Percentiles rank a stretch among this genome's conserved stretches.
Conservation (phyloP, 2,329 filamentous ascomycete species). For the Trichoderma koningii region DNA sequence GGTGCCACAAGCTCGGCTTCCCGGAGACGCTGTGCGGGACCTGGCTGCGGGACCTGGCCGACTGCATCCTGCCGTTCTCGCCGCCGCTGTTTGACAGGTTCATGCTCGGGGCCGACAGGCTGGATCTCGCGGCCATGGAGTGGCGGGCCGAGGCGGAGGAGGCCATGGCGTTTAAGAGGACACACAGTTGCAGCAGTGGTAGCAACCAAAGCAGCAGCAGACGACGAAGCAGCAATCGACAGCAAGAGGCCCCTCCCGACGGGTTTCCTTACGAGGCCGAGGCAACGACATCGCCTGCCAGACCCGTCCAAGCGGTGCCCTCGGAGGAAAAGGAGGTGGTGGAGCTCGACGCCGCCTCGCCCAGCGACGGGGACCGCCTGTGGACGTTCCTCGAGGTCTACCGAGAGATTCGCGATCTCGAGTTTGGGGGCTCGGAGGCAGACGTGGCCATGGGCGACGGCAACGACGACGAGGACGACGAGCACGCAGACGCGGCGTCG, state of each 20-base stretch:
- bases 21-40: slow-evolving; percentile 24
- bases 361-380: slow-evolving; percentile 11
- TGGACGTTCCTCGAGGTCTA: slow-evolving; percentile 23
- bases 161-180: slow-evolving; percentile 13
- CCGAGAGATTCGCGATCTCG: slow-evolving; percentile 23
- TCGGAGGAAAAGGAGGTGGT: slow-evolving; percentile 11
- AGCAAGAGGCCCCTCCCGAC: not conserved
- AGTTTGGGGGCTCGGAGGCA: slow-evolving; percentile 1
- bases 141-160: slow-evolving; percentile 21
- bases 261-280: not conserved
- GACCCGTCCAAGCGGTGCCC: not conserved
- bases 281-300: not conserved
- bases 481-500: not conserved
- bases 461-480: too few species aligned
- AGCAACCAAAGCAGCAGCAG: not conserved
- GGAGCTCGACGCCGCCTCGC: slow-evolving; percentile 9
- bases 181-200: not conserved
- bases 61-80: slow-evolving; percentile 17
- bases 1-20: slow-evolving; percentile 21
- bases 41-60: slow-evolving; percentile 23
- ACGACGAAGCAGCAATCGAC: not conserved
- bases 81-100: slow-evolving; percentile 17
- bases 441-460: slow-evolving; percentile 10
- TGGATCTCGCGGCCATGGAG: slow-evolving; percentile 24
- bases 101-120: slow-evolving; percentile 17